A percentile compares a stretch with the other conserved stretches of the same genome.
These are phyloP conservation scores for Begonia loranthoides DNA, from an alignment of 306 rosid genomes.

Conservation along the genomic window DNA sequence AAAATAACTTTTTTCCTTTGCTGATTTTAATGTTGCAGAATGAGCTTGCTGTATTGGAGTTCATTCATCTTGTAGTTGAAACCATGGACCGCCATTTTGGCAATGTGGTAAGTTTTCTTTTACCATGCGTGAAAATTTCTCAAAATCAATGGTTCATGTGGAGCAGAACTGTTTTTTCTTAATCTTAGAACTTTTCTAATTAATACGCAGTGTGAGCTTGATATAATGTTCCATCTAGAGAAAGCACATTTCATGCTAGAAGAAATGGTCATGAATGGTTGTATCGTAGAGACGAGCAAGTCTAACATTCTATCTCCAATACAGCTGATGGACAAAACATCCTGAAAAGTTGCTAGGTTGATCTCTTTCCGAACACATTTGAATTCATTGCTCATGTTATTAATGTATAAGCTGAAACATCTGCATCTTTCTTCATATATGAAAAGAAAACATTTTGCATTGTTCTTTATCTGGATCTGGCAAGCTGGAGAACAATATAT, in stretches of 20 bases:
- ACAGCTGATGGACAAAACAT: constrained; percentile 73
- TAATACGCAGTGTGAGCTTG: constrained; percentile 82
- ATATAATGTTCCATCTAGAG: constrained; percentile 96
- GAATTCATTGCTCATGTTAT: not conserved
- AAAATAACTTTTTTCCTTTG: not conserved
- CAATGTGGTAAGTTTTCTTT: constrained; percentile 54
- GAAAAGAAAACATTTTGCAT: no score
- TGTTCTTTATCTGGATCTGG: no score
- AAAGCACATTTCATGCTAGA: constrained; percentile 97
- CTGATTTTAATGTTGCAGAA: constrained; percentile 37
- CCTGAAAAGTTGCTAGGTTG: constrained; percentile 12
- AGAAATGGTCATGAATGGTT: constrained; percentile 97
- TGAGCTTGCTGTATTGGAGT: constrained; percentile 87
- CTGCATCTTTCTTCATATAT: no score
- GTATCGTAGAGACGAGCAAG: constrained; percentile 81
- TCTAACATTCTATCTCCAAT: constrained; percentile 67
- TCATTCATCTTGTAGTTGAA: constrained; percentile 87
- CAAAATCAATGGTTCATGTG: constrained; percentile 1
- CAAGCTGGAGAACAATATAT: no score
- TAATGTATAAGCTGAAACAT: not conserved
- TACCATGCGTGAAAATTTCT: not conserved
- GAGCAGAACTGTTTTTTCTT: not conserved
- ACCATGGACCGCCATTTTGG: constrained; percentile 98
- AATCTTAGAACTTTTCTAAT: not conserved
- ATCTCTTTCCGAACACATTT: not conserved